Conservation (phyloP, 306 rosid species). For the Calophaca sinica region DNA sequence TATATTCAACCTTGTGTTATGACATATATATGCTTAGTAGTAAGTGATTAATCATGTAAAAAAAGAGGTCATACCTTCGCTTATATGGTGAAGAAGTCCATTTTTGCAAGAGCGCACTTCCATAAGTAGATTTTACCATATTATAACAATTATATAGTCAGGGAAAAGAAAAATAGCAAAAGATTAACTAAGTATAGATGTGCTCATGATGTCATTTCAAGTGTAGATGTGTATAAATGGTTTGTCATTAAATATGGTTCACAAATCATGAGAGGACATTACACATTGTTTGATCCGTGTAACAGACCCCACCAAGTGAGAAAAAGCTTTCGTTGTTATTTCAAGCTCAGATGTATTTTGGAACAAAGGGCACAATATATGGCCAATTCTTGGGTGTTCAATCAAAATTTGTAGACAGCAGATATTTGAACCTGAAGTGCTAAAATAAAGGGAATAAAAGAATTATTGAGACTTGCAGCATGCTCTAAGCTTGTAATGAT, state of each 20-base stretch:
- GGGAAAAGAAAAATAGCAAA: conserved; percentile 34
- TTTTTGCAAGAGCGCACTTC: conserved; percentile 75
- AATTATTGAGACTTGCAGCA: conserved; percentile 2
- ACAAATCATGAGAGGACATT: neutral
- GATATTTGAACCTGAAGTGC: conserved; percentile 7
- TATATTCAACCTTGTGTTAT: neutral
- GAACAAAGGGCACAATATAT: conserved; percentile 5
- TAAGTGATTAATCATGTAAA: conserved; percentile 31
- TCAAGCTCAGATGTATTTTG: neutral
- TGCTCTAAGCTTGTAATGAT: conserved; percentile 4
- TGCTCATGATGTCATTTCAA: conserved; percentile 9
- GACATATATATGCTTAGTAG: conserved; percentile 1
- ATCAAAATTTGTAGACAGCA: conserved; percentile 15
- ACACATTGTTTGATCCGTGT: neutral
- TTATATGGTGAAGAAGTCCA: conserved; percentile 67
- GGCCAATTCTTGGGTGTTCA: conserved; percentile 10
- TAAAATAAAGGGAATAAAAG: neutral
- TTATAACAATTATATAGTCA: conserved; percentile 40
- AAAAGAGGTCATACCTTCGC: conserved; percentile 55
- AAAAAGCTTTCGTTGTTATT: neutral
- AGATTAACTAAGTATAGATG: conserved; percentile 11
- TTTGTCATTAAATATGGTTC: neutral
- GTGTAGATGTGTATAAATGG: neutral
- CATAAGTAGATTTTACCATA: conserved; percentile 44
- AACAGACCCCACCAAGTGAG: neutral